These are phyloP conservation scores for Eimeria praecox DNA, from an alignment of 169 alveolate genomes.

Conservation along the genomic window DNA sequence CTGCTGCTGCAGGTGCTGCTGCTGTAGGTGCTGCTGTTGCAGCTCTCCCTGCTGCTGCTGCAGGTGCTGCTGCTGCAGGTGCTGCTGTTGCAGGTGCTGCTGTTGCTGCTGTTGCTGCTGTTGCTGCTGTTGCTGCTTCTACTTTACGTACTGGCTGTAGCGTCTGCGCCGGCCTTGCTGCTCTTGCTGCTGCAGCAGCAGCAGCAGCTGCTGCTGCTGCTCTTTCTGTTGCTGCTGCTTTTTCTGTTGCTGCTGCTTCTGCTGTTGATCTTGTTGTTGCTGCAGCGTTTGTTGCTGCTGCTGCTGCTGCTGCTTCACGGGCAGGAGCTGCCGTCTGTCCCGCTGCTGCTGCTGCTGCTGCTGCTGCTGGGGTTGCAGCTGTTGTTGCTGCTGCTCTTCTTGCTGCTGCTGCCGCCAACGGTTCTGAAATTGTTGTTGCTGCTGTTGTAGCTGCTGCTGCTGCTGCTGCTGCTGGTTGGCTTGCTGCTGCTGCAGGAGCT, in stretches of 20 bases:
- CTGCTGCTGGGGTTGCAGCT: constrained; percentile 15
- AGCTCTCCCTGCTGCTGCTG: no score
- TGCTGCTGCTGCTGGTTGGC: neutral
- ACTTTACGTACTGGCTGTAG: neutral
- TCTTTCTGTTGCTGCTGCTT: neutral
- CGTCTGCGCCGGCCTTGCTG: neutral
- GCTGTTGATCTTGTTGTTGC: neutral
- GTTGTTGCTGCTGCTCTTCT: neutral
- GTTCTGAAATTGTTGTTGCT: neutral
- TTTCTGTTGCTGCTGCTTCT: neutral
- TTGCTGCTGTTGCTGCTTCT: neutral
- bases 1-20: constrained; percentile 1
- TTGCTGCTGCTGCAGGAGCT: neutral
- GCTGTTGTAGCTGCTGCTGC: constrained; percentile 5
- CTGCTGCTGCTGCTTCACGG: neutral
- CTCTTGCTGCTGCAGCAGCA: neutral
- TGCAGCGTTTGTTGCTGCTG: neutral
- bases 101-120: neutral
- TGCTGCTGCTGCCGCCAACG: constrained; percentile 15
- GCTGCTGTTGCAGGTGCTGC: neutral
- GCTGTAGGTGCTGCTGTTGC: no score
- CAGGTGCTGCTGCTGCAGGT: constrained; percentile 10
- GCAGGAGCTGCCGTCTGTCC: neutral
- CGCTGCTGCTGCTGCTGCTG: neutral
- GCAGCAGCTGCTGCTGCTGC: neutral